Evolutionary conservation across 1,284 basidiomycete genomes (phyloP).

Genomic region (Pterula multifida): DNA sequence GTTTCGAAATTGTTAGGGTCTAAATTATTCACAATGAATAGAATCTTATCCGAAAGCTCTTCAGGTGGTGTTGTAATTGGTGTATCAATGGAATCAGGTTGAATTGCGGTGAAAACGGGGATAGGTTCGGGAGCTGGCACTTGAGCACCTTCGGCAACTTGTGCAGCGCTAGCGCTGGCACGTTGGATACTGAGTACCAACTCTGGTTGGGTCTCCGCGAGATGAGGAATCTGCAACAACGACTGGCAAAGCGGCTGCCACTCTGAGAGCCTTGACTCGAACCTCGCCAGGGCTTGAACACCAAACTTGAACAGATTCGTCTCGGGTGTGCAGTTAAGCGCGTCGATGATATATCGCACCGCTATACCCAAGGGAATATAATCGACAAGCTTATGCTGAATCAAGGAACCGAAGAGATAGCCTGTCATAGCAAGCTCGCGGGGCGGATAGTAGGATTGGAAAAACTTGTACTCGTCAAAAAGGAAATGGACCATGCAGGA

Average conservation of each 20-base stretch:
- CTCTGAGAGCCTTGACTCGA: slow-evolving; percentile 81
- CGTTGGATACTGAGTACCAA: slow-evolving; percentile 67
- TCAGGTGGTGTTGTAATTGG: slow-evolving; percentile 69
- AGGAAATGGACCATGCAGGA: slow-evolving; percentile 99
- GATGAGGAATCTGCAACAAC: slow-evolving; percentile 77
- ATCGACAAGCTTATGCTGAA: slow-evolving; percentile 90
- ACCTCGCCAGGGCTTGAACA: slow-evolving; percentile 80
- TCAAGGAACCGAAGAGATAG: slow-evolving; percentile 92
- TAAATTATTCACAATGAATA: slow-evolving; percentile 98
- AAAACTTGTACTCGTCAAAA: slow-evolving; percentile 99
- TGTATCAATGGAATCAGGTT: slow-evolving; percentile 42
- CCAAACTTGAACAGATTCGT: slow-evolving; percentile 96
- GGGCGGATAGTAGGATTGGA: slow-evolving; percentile 90
- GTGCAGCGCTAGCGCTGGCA: slow-evolving; percentile 19
- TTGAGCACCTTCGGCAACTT: slow-evolving; percentile 18
- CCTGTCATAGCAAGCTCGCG: slow-evolving; percentile 95
- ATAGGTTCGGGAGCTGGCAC: slow-evolving; percentile 28
- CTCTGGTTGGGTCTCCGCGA: slow-evolving; percentile 82
- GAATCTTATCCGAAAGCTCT: slow-evolving; percentile 84
- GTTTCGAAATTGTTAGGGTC: slow-evolving; percentile 88
- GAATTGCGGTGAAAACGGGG: slow-evolving; percentile 58
- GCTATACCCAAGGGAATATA: slow-evolving; percentile 95
- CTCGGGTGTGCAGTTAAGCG: slow-evolving; percentile 80
- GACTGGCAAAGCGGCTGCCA: slow-evolving; percentile 93
- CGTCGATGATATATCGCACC: slow-evolving; percentile 93